Evolutionary conservation across 2,329 filamentous ascomycete genomes (phyloP), one percentile per base, ranked within the genome.

Genomic region (Cryphonectria radicalis): DNA sequence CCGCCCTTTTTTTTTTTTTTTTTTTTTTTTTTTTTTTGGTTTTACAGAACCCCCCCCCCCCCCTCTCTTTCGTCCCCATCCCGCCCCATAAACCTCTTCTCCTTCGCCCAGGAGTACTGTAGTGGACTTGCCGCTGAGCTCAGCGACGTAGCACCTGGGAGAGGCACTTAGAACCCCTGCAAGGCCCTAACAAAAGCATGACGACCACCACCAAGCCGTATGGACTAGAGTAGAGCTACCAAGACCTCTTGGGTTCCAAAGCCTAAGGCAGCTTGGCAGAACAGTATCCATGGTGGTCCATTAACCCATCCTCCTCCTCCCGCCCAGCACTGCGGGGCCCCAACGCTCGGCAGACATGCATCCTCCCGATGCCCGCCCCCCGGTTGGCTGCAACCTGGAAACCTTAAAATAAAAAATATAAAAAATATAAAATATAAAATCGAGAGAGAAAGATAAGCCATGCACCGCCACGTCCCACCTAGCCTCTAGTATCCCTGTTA

Each of bases 341-440:
- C 59, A 35, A 5, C 37, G 62, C 62, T 42, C 62, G 62, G 62
- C 62, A 63, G 40, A 42, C 25, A 5, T 40, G 40, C 37, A 63
- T 63, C 62, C 37, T 63, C 25, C 35, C 62, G 35, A 43, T 17
- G 17, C 22, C 37, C 25, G 25, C 53, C 13, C 55, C 55, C 28
- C 25, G 10, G 55, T 13, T 50, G 46, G n/a, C 46, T 35, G 55
- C 14, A 32, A 59, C 55, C 28, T 59, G 25, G 19, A 19, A 59
- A 59, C 28, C 55, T 59, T 59, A 50, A 50, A 50, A 22, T 50
- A 22, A 37, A 37, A n/a, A n/a, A n/a, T n/a, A 28, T 28, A 28
- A 28, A 1, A 28, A 28, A 43, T 37, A 10, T 40, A 40, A 37
- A 37, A 37, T 6, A 37, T 3, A 43, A 43, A 5, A 50, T 37